Evolutionary conservation across 1,284 basidiomycete genomes (phyloP).

Genomic region (Uromyces viciae-fabae): DNA sequence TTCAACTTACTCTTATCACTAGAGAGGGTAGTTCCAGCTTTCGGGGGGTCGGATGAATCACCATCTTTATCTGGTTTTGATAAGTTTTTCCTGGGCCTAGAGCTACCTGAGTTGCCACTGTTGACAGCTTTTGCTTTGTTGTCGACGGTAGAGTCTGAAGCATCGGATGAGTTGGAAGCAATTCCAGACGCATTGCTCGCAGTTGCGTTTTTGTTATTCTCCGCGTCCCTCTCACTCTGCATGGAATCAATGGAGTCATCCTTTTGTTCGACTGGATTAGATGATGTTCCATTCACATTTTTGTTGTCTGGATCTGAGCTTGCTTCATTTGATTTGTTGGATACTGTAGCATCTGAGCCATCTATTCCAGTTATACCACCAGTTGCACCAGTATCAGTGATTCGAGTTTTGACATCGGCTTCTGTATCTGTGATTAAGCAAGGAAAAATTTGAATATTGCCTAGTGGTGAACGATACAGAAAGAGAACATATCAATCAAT

Average conservation of each 20-base stretch:
- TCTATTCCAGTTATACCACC: slow-evolving; percentile 34
- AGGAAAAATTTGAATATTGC: neutral
- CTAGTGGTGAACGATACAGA: neutral
- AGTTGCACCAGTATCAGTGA: slow-evolving; percentile 30
- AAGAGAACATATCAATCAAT: neutral
- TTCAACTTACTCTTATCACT: too few species aligned
- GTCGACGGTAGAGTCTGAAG: slow-evolving; percentile 4
- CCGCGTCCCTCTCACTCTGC: neutral
- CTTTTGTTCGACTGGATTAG: slow-evolving; percentile 15
- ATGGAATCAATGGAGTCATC: neutral
- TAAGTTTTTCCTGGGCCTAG: too few species aligned
- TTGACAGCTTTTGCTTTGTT: neutral
- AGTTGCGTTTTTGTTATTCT: slow-evolving; percentile 15
- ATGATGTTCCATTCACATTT: neutral
- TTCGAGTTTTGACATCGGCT: slow-evolving; percentile 25
- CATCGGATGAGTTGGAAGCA: slow-evolving; percentile 11
- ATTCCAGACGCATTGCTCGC: neutral
- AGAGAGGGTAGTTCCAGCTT: too few species aligned
- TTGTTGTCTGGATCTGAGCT: neutral
- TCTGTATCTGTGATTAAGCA: slow-evolving; percentile 21
- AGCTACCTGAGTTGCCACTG: too few species aligned
- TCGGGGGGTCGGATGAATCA: too few species aligned
- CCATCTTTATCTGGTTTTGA: too few species aligned
- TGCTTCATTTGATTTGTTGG: neutral
- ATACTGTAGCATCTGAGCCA: neutral